A percentile compares a stretch with the other conserved stretches of the same genome.
Conservation (phyloP, 768 basidiomycete species). For the Candolleomyces efflorescens region DNA sequence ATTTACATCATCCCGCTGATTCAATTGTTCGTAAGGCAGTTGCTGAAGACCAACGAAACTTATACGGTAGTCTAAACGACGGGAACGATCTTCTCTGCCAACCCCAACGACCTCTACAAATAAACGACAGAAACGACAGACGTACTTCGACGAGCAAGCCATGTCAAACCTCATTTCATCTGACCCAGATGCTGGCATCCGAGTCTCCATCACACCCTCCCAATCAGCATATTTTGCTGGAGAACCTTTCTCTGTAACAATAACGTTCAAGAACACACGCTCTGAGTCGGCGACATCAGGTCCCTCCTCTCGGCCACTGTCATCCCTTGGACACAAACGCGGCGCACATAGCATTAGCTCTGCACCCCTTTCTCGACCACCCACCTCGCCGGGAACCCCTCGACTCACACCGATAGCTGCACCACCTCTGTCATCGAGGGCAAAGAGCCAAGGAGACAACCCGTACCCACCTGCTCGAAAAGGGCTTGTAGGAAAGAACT, state of each 20-base stretch:
- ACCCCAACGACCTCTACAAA: too few species aligned
- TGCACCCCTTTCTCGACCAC: slow-evolving; percentile 75
- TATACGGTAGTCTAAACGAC: too few species aligned
- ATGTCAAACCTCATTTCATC: slow-evolving; percentile 1
- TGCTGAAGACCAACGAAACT: too few species aligned
- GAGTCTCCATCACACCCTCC: slow-evolving; percentile 70
- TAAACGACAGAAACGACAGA: too few species aligned
- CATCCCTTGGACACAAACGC: slow-evolving; percentile 43
- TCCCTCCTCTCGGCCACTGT: slow-evolving; percentile 19
- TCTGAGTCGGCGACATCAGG: slow-evolving; percentile 36
- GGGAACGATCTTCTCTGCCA: too few species aligned
- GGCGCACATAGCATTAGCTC: slow-evolving; percentile 80
- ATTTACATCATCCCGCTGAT: too few species aligned
- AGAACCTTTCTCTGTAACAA: slow-evolving; percentile 77
- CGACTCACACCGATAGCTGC: slow-evolving; percentile 24
- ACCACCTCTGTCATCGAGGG: slow-evolving; percentile 10
- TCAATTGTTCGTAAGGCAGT: too few species aligned
- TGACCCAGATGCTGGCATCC: slow-evolving; percentile 30
- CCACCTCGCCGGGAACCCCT: slow-evolving; percentile 73
- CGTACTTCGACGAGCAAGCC: neutral
- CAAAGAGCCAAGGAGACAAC: slow-evolving; percentile 20
- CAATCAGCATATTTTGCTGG: slow-evolving; percentile 93
- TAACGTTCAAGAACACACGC: slow-evolving; percentile 84
- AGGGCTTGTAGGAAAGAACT: neutral
- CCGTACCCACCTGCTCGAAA: slow-evolving; percentile 16